Conservation (phyloP, 495 filamentous ascomycete species). For the Penicillium fimorum region DNA sequence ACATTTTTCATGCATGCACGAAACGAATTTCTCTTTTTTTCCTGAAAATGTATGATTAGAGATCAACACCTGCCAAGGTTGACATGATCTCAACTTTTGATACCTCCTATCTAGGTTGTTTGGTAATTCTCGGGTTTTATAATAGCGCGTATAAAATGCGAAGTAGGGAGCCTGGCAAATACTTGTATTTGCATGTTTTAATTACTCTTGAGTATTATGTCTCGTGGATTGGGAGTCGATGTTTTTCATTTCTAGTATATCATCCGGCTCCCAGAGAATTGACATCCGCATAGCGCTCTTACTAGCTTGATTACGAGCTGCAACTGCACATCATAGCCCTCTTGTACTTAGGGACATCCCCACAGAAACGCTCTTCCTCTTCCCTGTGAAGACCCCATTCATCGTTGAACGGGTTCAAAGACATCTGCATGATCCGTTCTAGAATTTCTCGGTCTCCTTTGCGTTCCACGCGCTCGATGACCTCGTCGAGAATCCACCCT, state of each 20-base stretch:
- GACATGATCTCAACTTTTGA: conserved; percentile 13
- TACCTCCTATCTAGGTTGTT: conserved; percentile 1
- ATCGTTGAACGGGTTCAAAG: conserved; percentile 79
- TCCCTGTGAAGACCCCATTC: conserved; percentile 65
- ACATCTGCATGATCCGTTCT: conserved; percentile 71
- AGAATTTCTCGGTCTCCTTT: conserved; percentile 78
- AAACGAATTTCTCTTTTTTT: conserved; percentile 16
- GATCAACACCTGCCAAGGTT: conserved; percentile 14
- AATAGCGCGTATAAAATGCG: conserved; percentile 3
- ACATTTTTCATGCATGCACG: conserved; percentile 16
- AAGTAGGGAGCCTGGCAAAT: conserved; percentile 10
- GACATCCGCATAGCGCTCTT: background rate
- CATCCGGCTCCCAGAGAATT: background rate
- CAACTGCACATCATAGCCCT: conserved; percentile 92
- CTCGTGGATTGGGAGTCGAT: background rate
- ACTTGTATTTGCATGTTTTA: background rate
- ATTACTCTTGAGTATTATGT: background rate
- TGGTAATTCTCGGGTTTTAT: conserved; percentile 6
- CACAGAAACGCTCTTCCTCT: conserved; percentile 80
- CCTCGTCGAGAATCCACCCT: conserved; percentile 88
- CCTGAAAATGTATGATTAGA: conserved; percentile 16
- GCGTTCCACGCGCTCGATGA: conserved; percentile 85
- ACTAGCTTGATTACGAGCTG: conserved; percentile 39
- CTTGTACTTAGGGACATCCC: conserved; percentile 76
- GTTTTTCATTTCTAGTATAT: background rate